Evolutionary conservation across 305 asterid genomes (phyloP).

Genomic region (Ruellia speciosa): DNA sequence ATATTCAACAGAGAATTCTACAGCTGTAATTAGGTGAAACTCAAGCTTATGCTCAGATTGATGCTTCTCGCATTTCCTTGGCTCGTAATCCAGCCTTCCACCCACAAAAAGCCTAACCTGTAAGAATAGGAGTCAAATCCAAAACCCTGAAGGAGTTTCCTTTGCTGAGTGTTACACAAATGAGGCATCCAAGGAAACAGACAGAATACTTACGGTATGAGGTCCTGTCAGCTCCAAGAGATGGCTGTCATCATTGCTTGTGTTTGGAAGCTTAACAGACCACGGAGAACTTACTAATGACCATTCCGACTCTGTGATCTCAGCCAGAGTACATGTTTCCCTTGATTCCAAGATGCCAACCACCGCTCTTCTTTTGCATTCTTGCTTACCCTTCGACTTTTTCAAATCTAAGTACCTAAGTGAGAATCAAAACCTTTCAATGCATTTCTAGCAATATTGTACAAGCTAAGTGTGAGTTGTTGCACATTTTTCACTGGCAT

Average conservation of each 20-base stretch:
- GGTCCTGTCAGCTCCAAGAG: constrained; percentile 70
- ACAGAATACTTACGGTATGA: constrained; percentile 48
- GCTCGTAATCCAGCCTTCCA: constrained; percentile 72
- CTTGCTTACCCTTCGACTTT: constrained; percentile 41
- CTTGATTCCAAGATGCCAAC: constrained; percentile 51
- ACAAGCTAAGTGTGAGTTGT: too few species aligned
- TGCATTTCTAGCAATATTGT: too few species aligned
- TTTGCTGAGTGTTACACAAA: background rate
- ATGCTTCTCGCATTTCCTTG: constrained; percentile 50
- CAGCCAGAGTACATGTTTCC: constrained; percentile 47
- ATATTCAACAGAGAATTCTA: constrained; percentile 65
- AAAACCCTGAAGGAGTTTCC: background rate
- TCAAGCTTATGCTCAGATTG: constrained; percentile 37
- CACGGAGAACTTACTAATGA: constrained; percentile 56
- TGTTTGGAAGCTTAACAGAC: constrained; percentile 52
- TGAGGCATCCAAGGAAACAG: background rate
- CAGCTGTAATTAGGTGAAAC: constrained; percentile 57
- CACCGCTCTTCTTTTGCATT: constrained; percentile 39
- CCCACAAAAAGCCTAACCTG: constrained; percentile 78
- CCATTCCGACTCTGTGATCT: constrained; percentile 58
- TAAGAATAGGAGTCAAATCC: constrained; percentile 15
- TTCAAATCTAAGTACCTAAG: constrained; percentile 23
- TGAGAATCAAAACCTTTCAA: too few species aligned
- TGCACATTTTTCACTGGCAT: too few species aligned
- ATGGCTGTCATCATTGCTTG: constrained; percentile 44